Conservation (phyloP, 257 asterid species). For the Gardenia jasminoides region DNA sequence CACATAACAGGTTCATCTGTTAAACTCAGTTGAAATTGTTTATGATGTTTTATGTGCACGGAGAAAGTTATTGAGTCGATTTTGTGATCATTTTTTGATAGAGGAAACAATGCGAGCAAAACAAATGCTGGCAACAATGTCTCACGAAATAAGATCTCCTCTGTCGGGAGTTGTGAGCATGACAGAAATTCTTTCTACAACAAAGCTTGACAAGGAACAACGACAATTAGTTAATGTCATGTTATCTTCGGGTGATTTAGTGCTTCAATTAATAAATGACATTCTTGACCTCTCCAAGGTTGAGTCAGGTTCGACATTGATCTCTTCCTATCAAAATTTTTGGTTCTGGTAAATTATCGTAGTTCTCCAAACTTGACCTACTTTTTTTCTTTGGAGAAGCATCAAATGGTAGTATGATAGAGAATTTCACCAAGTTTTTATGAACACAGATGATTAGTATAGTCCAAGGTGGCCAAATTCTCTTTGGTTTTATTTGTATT, state of each 20-base stretch:
- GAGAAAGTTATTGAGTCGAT: constrained; percentile 6
- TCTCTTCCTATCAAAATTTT: neutral
- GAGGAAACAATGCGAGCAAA: constrained; percentile 97
- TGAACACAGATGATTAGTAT: neutral
- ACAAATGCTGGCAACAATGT: constrained; percentile 96
- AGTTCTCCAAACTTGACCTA: neutral
- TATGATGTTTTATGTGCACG: neutral
- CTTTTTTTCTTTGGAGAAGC: neutral
- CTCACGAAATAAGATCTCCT: constrained; percentile 95
- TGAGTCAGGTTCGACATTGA: constrained; percentile 38
- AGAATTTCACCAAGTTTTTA: neutral
- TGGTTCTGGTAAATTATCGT: neutral
- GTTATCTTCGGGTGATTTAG: constrained; percentile 58
- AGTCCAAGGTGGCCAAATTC: neutral
- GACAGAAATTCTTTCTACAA: constrained; percentile 81
- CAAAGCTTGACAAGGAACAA: constrained; percentile 78
- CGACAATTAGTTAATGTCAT: constrained; percentile 50
- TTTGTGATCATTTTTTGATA: constrained; percentile 24
- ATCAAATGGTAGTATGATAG: neutral
- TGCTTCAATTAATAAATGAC: constrained; percentile 77
- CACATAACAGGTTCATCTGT: constrained; percentile 67
- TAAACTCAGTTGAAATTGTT: neutral
- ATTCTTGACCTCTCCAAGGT: constrained; percentile 94
- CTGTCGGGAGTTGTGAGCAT: constrained; percentile 91
- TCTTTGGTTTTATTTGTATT: neutral